Evolutionary conservation across 2,329 filamentous ascomycete genomes (phyloP).

Genomic region (Phoma sp.): DNA sequence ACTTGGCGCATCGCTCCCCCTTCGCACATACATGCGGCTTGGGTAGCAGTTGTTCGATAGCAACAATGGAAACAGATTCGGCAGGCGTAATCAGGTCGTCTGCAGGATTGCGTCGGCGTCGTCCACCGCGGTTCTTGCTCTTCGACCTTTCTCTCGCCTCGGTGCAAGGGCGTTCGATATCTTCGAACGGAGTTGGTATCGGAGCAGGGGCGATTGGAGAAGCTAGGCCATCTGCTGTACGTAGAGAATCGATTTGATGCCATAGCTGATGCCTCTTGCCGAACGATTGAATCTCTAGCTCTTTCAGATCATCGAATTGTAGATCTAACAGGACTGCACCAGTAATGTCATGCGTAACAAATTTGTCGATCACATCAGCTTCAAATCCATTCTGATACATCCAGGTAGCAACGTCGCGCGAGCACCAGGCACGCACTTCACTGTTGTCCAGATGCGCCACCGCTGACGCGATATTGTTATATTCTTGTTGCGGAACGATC

Average conservation of each 20-base stretch:
- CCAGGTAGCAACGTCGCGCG: constrained; percentile 81
- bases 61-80: constrained; percentile 89
- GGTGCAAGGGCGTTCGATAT: constrained; percentile 55
- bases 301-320: constrained; percentile 86
- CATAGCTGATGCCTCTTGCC: constrained; percentile 81
- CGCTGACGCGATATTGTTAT: constrained; percentile 61
- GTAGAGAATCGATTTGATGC: constrained; percentile 77
- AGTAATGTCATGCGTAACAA: constrained; percentile 90
- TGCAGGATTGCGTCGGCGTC: constrained; percentile 47
- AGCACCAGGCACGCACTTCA: constrained; percentile 72
- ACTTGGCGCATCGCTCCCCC: constrained; percentile 85
- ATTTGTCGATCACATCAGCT: constrained; percentile 77
- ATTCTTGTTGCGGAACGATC: constrained; percentile 47
- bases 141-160: constrained; percentile 44
- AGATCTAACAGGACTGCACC: constrained; percentile 88
- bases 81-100: constrained; percentile 77
- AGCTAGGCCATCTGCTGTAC: constrained; percentile 54
- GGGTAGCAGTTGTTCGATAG: constrained; percentile 86
- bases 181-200: constrained; percentile 59
- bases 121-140: constrained; percentile 47
- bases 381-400: constrained; percentile 88
- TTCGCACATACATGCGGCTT: constrained; percentile 86
- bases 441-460: constrained; percentile 66
- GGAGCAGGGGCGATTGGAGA: constrained; percentile 51
- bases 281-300: constrained; percentile 81